Base-by-base conservation (phyloP, 768 basidiomycete species). In the Exidia glandulosa region DNA sequence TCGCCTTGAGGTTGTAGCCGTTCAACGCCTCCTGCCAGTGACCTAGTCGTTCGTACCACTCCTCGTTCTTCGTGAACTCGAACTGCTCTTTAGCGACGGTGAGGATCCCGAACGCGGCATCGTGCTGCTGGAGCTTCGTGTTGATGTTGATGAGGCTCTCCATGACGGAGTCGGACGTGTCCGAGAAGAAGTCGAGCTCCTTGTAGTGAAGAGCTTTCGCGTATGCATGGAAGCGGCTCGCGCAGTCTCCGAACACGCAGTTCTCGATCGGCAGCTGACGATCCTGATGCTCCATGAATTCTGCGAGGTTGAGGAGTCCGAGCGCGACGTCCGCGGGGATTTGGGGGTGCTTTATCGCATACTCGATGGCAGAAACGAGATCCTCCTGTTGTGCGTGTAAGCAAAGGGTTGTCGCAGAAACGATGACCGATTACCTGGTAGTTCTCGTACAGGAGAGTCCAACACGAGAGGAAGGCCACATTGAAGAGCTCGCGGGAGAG, bases 211-310 rank as follows among this genome's bases (percentile, higher is more conserved):
- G 72, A 3, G 77, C 77, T 62, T 79, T 78, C 13, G 78, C 78
- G 63, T 76, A 79, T 1, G 77, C 77, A 60, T 76, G 76, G 63
- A 75, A 76, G 32, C 72, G 73, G 47, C 74, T 67, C 2, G 78
- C 77, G 63, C 76, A 76, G 33, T 72, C 71, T 25, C 77, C 77
- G 32, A 79, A 69, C 33, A 73, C 69, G 54, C 73, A 66, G n/a
- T 74, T 71, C 29, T 76, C 74, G 63, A 79, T 77, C 10, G 74
- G 74, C 1, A 79, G 69, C 9, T 73, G 66, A 65, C 76, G 76
- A 64, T 78, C 78, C 66, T 79, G 77, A 63, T 78, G 77, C 65
- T 79, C 78, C 71, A 78, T 75, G 66, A 79, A 79, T 64, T 79
- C 77, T 47, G 76, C 76, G 25, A 78, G 69, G 59, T 76, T 77